Base-by-base conservation (phyloP, 1,284 basidiomycete species). In the Cystobasidiaceae sp. region DNA sequence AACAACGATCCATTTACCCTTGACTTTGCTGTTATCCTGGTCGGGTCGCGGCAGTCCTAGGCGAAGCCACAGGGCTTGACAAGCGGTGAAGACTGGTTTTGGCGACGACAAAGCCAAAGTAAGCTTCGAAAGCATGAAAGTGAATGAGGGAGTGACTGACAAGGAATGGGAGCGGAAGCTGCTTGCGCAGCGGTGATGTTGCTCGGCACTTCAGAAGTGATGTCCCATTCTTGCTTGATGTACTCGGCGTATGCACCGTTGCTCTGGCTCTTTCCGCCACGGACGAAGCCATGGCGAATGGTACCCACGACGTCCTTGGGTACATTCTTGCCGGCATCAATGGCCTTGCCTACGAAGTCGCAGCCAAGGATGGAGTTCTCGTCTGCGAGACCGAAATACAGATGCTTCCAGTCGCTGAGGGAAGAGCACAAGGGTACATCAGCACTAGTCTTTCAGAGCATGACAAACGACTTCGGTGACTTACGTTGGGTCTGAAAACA, bases 311-410 rank as follows among this genome's bases (percentile, higher is more conserved):
- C 75, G 71, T 85, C 79, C 37, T 77, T 74, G 1, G 77, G 76
- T 15, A 85, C 83, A 0, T 78, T 81, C 49, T 78, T 77, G 5
- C 84, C 85, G 37, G 86, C 73, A 51, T 79, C 77, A 21, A 80
- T 80, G 23, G 87, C 81, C 3, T 80, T 76, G 11, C 86, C 86
- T 30, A 82, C 80, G 48, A 80, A 81, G 70, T 88, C 86, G 19
- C 76, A 79, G 4, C 86, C 86, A 9, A 83, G 74, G 6, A 82
- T 75, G 8, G 79, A 77, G 44, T 74, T 74, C 8, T 75, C 71
- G 1, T 70, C 63, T 4, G 71, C 67, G 50, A 74, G 56, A 19
- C 41, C 48, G 48, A 57, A 67, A 15, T 72, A 71, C 30, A 72
- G 67, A 52, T 75, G 70, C 71, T 76, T 75, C 77, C 76, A 75